phyloP scores from a whole-genome alignment of 257 asterid genomes.

The Solanum lignicaule region DNA sequence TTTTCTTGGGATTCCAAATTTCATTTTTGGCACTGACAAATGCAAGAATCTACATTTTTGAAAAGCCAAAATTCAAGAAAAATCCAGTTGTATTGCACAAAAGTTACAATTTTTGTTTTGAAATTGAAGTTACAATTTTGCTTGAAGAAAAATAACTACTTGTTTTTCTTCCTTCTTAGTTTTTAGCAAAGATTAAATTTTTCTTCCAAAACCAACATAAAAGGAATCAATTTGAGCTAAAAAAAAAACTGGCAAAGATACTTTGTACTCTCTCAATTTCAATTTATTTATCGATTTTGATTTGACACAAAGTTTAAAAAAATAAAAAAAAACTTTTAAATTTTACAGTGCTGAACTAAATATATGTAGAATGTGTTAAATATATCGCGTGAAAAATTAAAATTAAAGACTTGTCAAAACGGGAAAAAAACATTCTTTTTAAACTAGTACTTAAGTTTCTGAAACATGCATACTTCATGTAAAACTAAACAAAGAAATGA shows the following conservation, averaged over 20 bases:
- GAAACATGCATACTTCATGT: background rate
- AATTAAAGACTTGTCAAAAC: background rate
- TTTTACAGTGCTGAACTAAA: fast-evolving
- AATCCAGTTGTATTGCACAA: background rate
- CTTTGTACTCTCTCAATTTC: background rate
- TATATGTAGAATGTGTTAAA: background rate
- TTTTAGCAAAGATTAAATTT: background rate
- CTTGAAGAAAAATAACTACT: background rate
- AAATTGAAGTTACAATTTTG: background rate
- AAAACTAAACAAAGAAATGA: background rate
- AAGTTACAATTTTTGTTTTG: background rate
- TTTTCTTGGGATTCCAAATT: background rate
- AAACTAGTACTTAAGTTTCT: background rate
- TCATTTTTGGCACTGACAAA: background rate
- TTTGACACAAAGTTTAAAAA: background rate
- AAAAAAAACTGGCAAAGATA: background rate
- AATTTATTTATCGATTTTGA: background rate
- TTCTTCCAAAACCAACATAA: background rate
- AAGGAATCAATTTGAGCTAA: background rate
- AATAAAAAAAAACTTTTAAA: background rate
- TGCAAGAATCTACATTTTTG: background rate
- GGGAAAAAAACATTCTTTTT: too few species aligned
- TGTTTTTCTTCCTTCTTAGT: background rate
- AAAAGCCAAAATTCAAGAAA: background rate
- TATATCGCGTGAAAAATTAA: background rate